Evolutionary conservation across 148 eudicot genomes (phyloP).

Genomic region (Euryodendron excelsum): DNA sequence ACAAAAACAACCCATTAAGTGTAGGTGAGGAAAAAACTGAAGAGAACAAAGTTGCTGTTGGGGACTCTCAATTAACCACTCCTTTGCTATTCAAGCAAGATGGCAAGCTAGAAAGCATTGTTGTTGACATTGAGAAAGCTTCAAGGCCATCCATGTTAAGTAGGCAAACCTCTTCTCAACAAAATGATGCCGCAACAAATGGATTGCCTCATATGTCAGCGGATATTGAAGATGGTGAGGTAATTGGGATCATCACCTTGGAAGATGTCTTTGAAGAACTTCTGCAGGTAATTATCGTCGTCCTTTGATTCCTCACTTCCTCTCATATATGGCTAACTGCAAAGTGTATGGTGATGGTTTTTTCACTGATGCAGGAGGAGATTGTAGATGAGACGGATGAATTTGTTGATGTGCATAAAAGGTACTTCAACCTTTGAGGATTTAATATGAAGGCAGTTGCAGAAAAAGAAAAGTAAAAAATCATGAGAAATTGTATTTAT

Average conservation of each 20-base stretch:
- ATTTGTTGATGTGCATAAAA: slow-evolving; percentile 86
- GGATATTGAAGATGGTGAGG: slow-evolving; percentile 85
- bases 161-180: slow-evolving; percentile 14
- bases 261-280: slow-evolving; percentile 99
- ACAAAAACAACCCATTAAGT: slow-evolving; percentile 29
- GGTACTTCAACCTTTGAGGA: slow-evolving; percentile 38
- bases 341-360: background rate
- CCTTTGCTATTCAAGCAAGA: slow-evolving; percentile 57
- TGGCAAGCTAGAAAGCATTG: slow-evolving; percentile 43
- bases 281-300: slow-evolving; percentile 55
- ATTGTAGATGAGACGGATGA: slow-evolving; percentile 99
- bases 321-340: background rate
- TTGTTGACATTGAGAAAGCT: slow-evolving; percentile 66
- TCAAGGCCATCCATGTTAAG: slow-evolving; percentile 25
- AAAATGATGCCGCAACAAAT: slow-evolving; percentile 23
- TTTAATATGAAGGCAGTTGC: background rate
- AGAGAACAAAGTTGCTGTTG: slow-evolving; percentile 23
- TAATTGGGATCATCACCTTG: slow-evolving; percentile 89
- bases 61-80: slow-evolving; percentile 42
- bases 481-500: slow-evolving; percentile 8
- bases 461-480: background rate
- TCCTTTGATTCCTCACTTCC: background rate
- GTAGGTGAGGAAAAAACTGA: slow-evolving; percentile 36
- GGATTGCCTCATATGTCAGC: slow-evolving; percentile 38
- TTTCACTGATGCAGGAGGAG: slow-evolving; percentile 70